These are phyloP conservation scores for Candida ortonii DNA, from an alignment of 805 yeast genomes.

Conservation along the genomic window DNA sequence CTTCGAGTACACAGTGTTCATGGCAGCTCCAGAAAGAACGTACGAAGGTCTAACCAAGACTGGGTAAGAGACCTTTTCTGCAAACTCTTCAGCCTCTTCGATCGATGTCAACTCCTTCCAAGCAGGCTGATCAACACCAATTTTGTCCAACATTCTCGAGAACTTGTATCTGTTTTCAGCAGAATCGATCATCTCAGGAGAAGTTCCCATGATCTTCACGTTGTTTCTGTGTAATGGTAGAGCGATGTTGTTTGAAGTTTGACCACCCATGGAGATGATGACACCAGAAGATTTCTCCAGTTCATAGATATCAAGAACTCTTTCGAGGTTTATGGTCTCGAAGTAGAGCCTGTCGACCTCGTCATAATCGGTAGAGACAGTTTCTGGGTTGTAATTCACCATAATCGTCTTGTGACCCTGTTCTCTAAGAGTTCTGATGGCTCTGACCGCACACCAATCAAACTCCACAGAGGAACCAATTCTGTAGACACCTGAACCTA, in stretches of 20 bases:
- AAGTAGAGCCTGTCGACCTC: constrained; percentile 96
- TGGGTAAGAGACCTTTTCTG: constrained; percentile 87
- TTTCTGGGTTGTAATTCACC: constrained; percentile 98
- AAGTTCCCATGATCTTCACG: constrained; percentile 93
- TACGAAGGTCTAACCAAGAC: constrained; percentile 97
- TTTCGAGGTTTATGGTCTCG: constrained; percentile 90
- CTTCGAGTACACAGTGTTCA: constrained; percentile 91
- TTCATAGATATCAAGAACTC: constrained; percentile 93
- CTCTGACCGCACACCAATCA: constrained; percentile 99
- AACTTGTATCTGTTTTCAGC: constrained; percentile 98
- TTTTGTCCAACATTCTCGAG: constrained; percentile 93
- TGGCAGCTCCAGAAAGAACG: constrained; percentile 97
- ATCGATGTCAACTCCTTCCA: constrained; percentile 97
- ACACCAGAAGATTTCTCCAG: constrained; percentile 89
- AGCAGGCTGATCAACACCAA: constrained; percentile 98
- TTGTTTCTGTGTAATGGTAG: constrained; percentile 88
- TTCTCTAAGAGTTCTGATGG: constrained; percentile 89
- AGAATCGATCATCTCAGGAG: constrained; percentile 97
- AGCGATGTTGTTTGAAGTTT: constrained; percentile 95
- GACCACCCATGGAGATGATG: constrained; percentile 98
- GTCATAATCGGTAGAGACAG: constrained; percentile 97
- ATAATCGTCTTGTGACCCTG: constrained; percentile 87
- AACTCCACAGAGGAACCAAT: constrained; percentile 98
- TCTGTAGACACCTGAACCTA: constrained; percentile 98
- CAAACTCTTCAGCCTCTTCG: constrained; percentile 89